Evolutionary conservation across 2,329 filamentous ascomycete species (phyloP).

Genomic region (Alternaria viburni): DNA sequence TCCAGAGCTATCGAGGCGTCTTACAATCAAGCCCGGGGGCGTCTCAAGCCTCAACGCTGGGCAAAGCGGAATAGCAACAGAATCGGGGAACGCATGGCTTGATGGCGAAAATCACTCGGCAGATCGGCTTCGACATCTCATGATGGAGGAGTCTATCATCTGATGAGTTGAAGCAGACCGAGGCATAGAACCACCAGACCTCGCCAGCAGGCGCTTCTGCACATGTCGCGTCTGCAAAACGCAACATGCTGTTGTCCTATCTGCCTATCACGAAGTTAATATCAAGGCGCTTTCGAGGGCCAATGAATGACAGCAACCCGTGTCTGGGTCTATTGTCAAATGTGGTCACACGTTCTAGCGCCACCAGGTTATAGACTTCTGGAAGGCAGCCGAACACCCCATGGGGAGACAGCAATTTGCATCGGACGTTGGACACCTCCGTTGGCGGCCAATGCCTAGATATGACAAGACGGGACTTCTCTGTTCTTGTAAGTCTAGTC

Average conservation of each 20-base stretch:
- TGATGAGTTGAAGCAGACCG: neutral
- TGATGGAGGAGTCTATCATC: neutral
- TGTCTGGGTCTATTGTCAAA: slow-evolving; percentile 7
- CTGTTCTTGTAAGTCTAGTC: slow-evolving; percentile 18
- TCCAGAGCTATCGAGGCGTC: neutral
- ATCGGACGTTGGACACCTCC: slow-evolving; percentile 17
- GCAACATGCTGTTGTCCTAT: neutral
- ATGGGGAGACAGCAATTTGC: slow-evolving; percentile 21
- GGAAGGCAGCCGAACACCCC: slow-evolving; percentile 18
- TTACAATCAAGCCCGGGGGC: neutral
- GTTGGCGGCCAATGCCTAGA: slow-evolving; percentile 10
- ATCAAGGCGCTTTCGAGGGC: neutral
- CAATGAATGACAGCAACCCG: slow-evolving; percentile 1
- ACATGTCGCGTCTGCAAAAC: neutral
- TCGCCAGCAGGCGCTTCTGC: neutral
- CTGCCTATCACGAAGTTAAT: neutral
- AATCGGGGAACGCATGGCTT: neutral
- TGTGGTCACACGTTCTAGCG: slow-evolving; percentile 10
- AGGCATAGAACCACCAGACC: neutral
- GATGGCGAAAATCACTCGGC: neutral
- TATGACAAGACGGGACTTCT: slow-evolving; percentile 7
- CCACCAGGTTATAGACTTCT: slow-evolving; percentile 16
- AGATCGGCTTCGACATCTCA: neutral
- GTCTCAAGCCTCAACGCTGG: slow-evolving; percentile 3
- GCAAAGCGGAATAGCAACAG: neutral